These are phyloP conservation scores for Botrytis fabae DNA, from an alignment of 2,329 filamentous ascomycete species.

Conservation along the genomic window DNA sequence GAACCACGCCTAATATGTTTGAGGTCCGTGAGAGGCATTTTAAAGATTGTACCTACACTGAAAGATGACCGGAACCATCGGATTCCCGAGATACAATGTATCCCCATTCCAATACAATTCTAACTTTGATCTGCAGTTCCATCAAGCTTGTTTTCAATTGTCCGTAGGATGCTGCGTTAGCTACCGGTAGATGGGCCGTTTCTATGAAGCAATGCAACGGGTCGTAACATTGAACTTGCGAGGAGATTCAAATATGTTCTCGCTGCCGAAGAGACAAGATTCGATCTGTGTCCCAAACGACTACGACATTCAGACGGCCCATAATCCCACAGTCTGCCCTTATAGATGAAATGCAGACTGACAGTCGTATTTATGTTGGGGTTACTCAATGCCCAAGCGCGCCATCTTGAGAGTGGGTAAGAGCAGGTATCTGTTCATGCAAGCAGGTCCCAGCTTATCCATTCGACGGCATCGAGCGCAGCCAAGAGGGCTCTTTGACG, in stretches of 20 bases:
- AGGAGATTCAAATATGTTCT: not conserved
- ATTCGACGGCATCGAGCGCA: not conserved
- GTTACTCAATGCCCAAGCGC: not conserved
- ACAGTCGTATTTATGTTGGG: not conserved
- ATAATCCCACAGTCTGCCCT: not conserved
- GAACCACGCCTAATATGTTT: not conserved
- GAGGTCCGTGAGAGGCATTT: not conserved
- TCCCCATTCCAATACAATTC: not conserved
- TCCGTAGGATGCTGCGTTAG: not conserved
- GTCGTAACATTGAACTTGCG: not conserved
- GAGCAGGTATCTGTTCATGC: not conserved
- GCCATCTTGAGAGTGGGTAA: not conserved
- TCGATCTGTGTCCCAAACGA: not conserved
- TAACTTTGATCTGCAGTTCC: not conserved
- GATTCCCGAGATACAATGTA: not conserved
- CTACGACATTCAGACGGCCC: not conserved
- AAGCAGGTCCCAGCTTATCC: constrained; percentile 8
- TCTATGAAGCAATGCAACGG: not conserved
- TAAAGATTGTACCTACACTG: not conserved
- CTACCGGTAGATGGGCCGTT: not conserved
- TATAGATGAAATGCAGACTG: not conserved
- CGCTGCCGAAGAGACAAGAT: not conserved
- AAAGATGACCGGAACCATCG: not conserved
- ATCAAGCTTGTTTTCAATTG: not conserved
- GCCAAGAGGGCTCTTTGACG: not conserved